A percentile compares a stretch with the other conserved stretches of the same genome.
phyloP scores from a whole-genome alignment of 768 basidiomycete genomes.

The Trametes elegans region DNA sequence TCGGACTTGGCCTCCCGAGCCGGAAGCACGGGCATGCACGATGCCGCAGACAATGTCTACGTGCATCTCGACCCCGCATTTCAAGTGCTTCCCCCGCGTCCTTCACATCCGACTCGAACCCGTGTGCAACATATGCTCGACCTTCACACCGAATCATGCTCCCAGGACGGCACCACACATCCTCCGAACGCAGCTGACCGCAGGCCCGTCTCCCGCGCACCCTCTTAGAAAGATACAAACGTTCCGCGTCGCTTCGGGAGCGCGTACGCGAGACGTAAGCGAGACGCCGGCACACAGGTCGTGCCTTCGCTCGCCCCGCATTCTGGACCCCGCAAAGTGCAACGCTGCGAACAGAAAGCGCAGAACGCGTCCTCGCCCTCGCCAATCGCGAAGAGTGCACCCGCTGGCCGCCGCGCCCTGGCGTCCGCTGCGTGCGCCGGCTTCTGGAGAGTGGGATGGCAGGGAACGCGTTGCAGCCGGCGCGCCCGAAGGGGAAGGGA shows the following conservation, averaged over 20 bases:
- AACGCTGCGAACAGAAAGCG: not conserved
- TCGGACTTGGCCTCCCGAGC: not conserved
- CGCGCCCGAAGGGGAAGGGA: not conserved
- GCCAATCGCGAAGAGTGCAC: constrained; percentile 8
- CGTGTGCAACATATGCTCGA: too few species aligned
- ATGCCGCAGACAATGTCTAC: too few species aligned
- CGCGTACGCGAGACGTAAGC: not conserved
- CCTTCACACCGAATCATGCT: not conserved
- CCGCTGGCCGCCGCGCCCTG: not conserved
- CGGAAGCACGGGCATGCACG: not conserved
- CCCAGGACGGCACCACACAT: not conserved
- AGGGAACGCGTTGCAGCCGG: not conserved
- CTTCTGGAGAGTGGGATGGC: too few species aligned
- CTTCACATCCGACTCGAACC: too few species aligned
- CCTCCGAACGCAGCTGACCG: constrained; percentile 3
- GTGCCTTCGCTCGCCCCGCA: not conserved
- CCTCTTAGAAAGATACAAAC: not conserved
- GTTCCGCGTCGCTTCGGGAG: constrained; percentile 1
- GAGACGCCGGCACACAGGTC: not conserved
- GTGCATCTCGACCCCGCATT: too few species aligned
- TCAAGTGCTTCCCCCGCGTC: too few species aligned
- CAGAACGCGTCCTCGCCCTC: not conserved
- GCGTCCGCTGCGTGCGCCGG: too few species aligned
- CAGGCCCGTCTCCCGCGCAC: not conserved
- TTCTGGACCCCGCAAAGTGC: not conserved